Base-by-base conservation (phyloP, 176 grass and related monocot genomes). In the Carex scoparia region DNA sequence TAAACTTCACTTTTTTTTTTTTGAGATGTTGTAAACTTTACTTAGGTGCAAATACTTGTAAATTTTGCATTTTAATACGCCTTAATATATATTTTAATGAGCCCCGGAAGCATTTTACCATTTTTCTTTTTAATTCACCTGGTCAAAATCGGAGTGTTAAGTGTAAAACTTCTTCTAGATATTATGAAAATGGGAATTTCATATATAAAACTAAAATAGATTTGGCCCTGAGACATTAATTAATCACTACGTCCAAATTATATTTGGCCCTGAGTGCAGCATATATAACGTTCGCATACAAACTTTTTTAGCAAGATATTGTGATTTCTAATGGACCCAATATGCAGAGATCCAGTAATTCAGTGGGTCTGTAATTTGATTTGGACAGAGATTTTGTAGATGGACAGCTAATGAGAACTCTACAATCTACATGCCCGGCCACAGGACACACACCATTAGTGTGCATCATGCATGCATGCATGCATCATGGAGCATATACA, bases 391-490 rank as follows among this genome's bases (percentile, higher is more conserved):
- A 66, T n/a, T 61, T 61, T 61, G 16, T 61, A 66, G 64, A 66
- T 19, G 32, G 11, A 33, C 28, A 13, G 64, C 28, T 11, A 66
- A 66, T 32, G 28, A 5, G 10, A 66, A 31, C 28, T 33, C 30
- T 66, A 66, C 64, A 66, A 14, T 33, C 30, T 35, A 66, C 64
- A 66, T 35, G 28, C 30, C 64, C 58, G 28, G 11, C 64, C 58
- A 4, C 70, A 75, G n/a, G 38, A 27, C 71, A 80, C 46, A 63
- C 79, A 65, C 16, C 46, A 28, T 64, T 62, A 62, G 18, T 82
- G 37, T 16, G 9, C 55, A 66, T 13, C 19, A 82, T 82, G 58
- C 80, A 82, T 75, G 10, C 70, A 75, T 75, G 70, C 70, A 73
- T 73, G 14, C 66, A 35, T 35, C 9, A 51, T 35, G 46, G 19